These are phyloP conservation scores for Puccinellia tenuiflora DNA, from an alignment of 176 grass and related monocot genomes.

Conservation along the genomic window DNA sequence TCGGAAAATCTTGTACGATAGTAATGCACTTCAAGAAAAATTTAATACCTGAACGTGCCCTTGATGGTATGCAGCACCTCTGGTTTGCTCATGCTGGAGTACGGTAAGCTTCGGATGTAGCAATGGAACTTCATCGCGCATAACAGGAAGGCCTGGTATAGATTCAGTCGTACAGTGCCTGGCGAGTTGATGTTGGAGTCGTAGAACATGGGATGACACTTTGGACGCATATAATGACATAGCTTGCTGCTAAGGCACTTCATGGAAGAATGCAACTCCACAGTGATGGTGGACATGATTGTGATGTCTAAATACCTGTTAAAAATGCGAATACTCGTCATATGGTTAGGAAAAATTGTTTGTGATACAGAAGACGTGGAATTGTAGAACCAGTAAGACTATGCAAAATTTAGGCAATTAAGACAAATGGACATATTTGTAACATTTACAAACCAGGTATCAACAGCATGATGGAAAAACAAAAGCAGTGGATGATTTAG, in stretches of 20 bases:
- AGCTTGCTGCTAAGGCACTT: slow-evolving; percentile 47
- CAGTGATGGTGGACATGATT: slow-evolving; percentile 70
- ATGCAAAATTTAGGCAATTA: neutral
- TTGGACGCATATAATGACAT: slow-evolving; percentile 61
- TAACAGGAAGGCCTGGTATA: slow-evolving; percentile 76
- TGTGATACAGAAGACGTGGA: neutral
- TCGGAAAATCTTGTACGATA: neutral
- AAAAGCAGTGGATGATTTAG: neutral
- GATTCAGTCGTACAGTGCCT: slow-evolving; percentile 59
- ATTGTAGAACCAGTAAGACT: neutral
- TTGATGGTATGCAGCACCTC: slow-evolving; percentile 56
- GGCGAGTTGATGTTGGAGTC: slow-evolving; percentile 81
- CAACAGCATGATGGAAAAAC: slow-evolving; percentile 1
- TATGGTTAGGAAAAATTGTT: slow-evolving; percentile 9
- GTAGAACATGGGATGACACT: slow-evolving; percentile 83
- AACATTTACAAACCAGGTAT: neutral
- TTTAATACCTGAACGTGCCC: slow-evolving; percentile 58
- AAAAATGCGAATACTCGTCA: slow-evolving; percentile 22
- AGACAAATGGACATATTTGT: neutral
- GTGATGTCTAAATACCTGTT: slow-evolving; percentile 58
- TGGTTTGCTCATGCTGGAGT: slow-evolving; percentile 19
- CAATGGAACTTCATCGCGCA: slow-evolving; percentile 97
- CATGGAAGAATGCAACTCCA: slow-evolving; percentile 39
- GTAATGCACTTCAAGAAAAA: neutral
- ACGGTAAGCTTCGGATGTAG: slow-evolving; percentile 41